phyloP scores from a whole-genome alignment of 2,329 filamentous ascomycete species.

The Apiospora koreana region DNA sequence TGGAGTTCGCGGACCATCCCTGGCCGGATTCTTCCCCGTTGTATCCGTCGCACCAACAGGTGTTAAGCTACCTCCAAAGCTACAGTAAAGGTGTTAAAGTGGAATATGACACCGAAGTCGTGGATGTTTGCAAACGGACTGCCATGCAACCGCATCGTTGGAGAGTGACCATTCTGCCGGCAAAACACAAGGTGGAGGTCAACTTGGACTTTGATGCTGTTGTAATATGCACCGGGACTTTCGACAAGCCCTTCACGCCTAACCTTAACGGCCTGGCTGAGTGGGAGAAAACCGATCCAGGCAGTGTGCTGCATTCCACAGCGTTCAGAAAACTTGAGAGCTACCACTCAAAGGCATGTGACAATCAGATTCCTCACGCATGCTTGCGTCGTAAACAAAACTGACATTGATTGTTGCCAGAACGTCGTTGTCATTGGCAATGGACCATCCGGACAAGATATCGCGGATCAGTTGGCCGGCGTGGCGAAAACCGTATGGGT shows the following conservation, averaged over 20 bases:
- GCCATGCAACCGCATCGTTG: not conserved
- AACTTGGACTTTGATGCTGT: not conserved
- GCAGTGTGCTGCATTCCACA: not conserved
- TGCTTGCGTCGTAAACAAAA: not conserved
- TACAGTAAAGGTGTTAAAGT: not conserved
- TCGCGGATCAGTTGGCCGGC: not conserved
- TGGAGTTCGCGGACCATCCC: constrained; percentile 10
- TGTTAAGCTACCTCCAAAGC: not conserved
- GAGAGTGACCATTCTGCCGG: not conserved
- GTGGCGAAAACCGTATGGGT: not conserved
- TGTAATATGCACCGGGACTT: not conserved
- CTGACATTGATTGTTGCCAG: not conserved
- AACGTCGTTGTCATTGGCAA: not conserved
- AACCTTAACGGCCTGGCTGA: not conserved
- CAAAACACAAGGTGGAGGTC: not conserved
- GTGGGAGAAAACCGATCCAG: not conserved
- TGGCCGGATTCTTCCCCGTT: not conserved
- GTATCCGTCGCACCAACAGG: not conserved
- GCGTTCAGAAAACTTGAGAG: not conserved
- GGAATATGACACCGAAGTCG: not conserved
- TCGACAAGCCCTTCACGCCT: not conserved
- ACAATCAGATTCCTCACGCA: not conserved
- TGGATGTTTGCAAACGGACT: not conserved
- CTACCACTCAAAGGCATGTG: not conserved
- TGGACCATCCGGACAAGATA: not conserved